Conservation (phyloP, 768 basidiomycete genomes). For the Suillus spraguei region DNA sequence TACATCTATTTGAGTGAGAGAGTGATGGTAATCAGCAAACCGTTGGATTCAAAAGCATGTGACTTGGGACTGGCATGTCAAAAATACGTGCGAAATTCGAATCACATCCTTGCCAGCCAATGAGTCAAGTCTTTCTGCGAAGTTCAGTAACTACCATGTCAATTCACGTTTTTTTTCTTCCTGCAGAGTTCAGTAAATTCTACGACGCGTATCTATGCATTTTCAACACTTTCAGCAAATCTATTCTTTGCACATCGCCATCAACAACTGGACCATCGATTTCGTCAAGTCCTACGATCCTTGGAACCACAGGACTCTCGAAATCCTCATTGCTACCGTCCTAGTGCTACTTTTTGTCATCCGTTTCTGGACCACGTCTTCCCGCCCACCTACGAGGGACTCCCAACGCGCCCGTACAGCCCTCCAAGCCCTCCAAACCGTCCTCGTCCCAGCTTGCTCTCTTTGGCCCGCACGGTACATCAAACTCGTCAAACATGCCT, state of each 20-base stretch:
- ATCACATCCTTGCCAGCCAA: no score
- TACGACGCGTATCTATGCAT: not conserved
- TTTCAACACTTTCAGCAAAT: not conserved
- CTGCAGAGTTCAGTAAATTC: not conserved
- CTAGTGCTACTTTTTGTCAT: not conserved
- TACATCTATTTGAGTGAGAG: no score
- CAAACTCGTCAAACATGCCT: constrained; percentile 27
- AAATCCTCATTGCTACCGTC: not conserved
- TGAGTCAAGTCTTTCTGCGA: no score
- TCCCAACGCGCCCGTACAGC: constrained; percentile 20
- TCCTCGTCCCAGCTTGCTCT: constrained; percentile 47
- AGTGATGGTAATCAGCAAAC: no score
- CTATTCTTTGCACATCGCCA: not conserved
- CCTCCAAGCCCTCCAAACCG: constrained; percentile 40
- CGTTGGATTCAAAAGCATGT: no score
- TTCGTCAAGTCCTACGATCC: not conserved
- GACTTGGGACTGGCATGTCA: no score
- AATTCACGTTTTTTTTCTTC: not conserved
- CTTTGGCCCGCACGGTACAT: constrained; percentile 46
- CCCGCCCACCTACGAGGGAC: constrained; percentile 16
- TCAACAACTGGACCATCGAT: not conserved
- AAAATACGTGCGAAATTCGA: no score
- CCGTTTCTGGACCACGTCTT: not conserved
- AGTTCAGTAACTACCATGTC: not conserved
- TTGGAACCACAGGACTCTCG: not conserved